Conservation (phyloP, 768 basidiomycete genomes). For the Stropharia rugosoannulata region DNA sequence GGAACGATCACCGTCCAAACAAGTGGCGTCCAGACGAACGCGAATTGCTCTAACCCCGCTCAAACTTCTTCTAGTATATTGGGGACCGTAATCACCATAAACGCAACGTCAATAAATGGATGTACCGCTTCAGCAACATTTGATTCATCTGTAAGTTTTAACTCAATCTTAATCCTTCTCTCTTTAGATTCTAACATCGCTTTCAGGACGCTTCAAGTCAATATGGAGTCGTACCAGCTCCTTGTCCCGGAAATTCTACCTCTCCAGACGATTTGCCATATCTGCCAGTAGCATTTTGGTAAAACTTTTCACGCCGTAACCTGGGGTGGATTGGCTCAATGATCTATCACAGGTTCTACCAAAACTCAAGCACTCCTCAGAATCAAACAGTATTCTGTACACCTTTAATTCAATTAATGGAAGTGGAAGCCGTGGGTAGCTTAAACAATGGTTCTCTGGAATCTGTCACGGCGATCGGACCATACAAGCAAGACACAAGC, state of each 20-base stretch:
- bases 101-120: slow-evolving; percentile 45
- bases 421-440: slow-evolving; percentile 41
- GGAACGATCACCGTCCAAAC: slow-evolving; percentile 53
- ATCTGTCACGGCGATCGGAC: slow-evolving; percentile 29
- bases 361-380: slow-evolving; percentile 28
- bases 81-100: slow-evolving; percentile 31
- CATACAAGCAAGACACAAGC: slow-evolving; percentile 43
- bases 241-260: slow-evolving; percentile 32
- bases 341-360: slow-evolving; percentile 34
- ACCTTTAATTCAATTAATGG: slow-evolving; percentile 45
- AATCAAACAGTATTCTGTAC: slow-evolving; percentile 56
- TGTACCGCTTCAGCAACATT: slow-evolving; percentile 41
- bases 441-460: slow-evolving; percentile 42
- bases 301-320: slow-evolving; percentile 6
- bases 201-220: slow-evolving; percentile 39
- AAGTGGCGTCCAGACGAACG: slow-evolving; percentile 44
- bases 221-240: slow-evolving; percentile 44
- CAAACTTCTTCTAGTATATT: slow-evolving; percentile 16
- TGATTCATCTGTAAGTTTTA: slow-evolving; percentile 29
- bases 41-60: slow-evolving; percentile 46
- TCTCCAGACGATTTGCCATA: slow-evolving; percentile 28
- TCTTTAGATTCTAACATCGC: not conserved
- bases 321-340: not conserved
- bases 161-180: not conserved
- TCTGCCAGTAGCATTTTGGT: slow-evolving; percentile 72